phyloP scores from a whole-genome alignment of 805 yeast species.

The Pichia exigua region DNA sequence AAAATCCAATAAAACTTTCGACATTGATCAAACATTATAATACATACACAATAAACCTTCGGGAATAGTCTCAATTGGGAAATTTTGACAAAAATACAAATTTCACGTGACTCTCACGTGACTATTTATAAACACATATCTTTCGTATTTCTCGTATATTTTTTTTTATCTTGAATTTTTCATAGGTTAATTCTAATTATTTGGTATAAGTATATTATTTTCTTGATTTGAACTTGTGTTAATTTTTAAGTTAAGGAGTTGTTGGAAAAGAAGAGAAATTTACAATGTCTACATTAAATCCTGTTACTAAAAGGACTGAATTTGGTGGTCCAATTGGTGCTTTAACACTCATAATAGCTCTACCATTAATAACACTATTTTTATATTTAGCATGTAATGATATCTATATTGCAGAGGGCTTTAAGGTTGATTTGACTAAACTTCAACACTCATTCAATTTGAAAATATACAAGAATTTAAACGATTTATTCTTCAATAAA shows the following conservation, averaged over 20 bases:
- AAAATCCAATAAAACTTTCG: background rate
- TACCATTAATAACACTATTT: slow-evolving; percentile 56
- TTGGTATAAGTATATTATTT: no score
- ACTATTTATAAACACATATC: no score
- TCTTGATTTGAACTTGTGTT: no score
- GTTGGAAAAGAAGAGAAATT: no score
- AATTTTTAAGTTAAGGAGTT: no score
- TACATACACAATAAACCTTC: background rate
- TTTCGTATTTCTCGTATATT: background rate
- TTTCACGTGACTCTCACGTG: no score
- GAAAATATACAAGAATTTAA: slow-evolving; percentile 16
- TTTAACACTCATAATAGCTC: slow-evolving; percentile 48
- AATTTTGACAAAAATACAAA: no score
- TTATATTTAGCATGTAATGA: slow-evolving; percentile 60
- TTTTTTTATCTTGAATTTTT: no score
- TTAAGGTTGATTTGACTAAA: slow-evolving; percentile 33
- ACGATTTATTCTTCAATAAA: slow-evolving; percentile 32
- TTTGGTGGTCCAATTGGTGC: slow-evolving; percentile 80
- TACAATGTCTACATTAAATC: slow-evolving; percentile 42
- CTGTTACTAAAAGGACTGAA: slow-evolving; percentile 62
- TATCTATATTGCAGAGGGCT: slow-evolving; percentile 43
- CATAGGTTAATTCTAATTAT: no score
- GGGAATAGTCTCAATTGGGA: background rate
- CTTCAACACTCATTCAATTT: slow-evolving; percentile 20
- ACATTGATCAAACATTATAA: background rate